Evolutionary conservation across 805 yeast genomes (phyloP).

Genomic region (Suhomyces xylopsoci): DNA sequence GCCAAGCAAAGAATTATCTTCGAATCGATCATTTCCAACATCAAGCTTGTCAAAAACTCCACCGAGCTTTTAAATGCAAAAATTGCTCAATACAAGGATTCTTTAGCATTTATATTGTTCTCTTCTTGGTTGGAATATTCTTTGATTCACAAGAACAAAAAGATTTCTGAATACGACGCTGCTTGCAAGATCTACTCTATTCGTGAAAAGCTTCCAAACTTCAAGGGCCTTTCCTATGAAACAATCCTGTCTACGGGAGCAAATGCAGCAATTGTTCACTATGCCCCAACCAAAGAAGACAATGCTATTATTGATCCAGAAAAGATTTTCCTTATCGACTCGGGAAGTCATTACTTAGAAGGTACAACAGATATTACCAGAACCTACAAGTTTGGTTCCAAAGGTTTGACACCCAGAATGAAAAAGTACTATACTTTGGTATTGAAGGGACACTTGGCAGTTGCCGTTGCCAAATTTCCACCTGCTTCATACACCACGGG

Average conservation of each 20-base stretch:
- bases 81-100: conserved; percentile 80
- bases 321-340: conserved; percentile 73
- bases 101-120: conserved; percentile 68
- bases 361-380: conserved; percentile 98
- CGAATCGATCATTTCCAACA: conserved; percentile 36
- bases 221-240: conserved; percentile 68
- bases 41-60: conserved; percentile 74
- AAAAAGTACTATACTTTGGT: conserved; percentile 80
- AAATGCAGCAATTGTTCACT: conserved; percentile 74
- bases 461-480: conserved; percentile 78
- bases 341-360: conserved; percentile 88
- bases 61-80: conserved; percentile 71
- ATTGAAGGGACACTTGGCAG: conserved; percentile 84
- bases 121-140: conserved; percentile 78
- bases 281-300: conserved; percentile 61
- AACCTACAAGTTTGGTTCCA: conserved; percentile 62
- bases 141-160: conserved; percentile 37
- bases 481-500: conserved; percentile 62
- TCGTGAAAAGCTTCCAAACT: conserved; percentile 52
- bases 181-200: conserved; percentile 56
- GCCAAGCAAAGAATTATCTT: conserved; percentile 21
- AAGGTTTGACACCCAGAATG: conserved; percentile 34
- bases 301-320: conserved; percentile 61
- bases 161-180: conserved; percentile 63
- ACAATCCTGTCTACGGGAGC: conserved; percentile 76